phyloP scores from a whole-genome alignment of 352 stramenopile species.

The Pythium pyrilobum region DNA sequence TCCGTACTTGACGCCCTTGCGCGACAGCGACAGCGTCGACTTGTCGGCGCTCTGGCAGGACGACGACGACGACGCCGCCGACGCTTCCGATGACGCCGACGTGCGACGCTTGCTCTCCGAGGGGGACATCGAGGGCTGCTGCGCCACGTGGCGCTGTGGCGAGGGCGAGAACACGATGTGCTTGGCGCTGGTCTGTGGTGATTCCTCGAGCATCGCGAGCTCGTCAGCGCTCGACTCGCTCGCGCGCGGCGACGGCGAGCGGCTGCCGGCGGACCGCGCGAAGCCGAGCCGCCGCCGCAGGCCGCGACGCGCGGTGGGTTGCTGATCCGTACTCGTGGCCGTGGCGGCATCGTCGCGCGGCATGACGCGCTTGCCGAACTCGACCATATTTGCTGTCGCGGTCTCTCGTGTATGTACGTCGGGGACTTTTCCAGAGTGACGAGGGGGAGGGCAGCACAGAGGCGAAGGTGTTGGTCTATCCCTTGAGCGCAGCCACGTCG shows the following conservation, averaged over 20 bases:
- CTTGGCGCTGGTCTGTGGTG: too few species aligned
- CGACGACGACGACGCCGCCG: slow-evolving; percentile 18
- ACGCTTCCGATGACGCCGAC: slow-evolving; percentile 13
- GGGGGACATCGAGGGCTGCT: neutral
- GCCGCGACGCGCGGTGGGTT: neutral
- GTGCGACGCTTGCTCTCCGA: slow-evolving; percentile 5
- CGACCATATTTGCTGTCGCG: too few species aligned
- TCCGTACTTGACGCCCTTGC: slow-evolving; percentile 73
- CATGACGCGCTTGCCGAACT: slow-evolving; percentile 2
- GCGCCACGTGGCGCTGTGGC: neutral
- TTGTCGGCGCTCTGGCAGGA: slow-evolving; percentile 21
- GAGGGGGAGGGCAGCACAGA: too few species aligned
- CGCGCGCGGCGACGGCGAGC: slow-evolving; percentile 5
- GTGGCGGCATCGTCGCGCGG: too few species aligned
- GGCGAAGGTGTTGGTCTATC: too few species aligned
- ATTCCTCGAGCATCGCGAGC: slow-evolving; percentile 1
- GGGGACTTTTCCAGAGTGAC: too few species aligned
- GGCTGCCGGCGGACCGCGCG: neutral
- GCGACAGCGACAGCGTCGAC: slow-evolving; percentile 38
- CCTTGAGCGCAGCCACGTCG: too few species aligned
- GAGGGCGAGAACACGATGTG: too few species aligned
- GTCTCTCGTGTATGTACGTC: too few species aligned
- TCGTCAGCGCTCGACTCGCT: slow-evolving; percentile 4
- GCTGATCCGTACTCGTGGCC: neutral
- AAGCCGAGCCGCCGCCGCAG: slow-evolving; percentile 14